Base-by-base conservation (phyloP, 2,329 filamentous ascomycete genomes). In the Fonsecaea nubica region DNA sequence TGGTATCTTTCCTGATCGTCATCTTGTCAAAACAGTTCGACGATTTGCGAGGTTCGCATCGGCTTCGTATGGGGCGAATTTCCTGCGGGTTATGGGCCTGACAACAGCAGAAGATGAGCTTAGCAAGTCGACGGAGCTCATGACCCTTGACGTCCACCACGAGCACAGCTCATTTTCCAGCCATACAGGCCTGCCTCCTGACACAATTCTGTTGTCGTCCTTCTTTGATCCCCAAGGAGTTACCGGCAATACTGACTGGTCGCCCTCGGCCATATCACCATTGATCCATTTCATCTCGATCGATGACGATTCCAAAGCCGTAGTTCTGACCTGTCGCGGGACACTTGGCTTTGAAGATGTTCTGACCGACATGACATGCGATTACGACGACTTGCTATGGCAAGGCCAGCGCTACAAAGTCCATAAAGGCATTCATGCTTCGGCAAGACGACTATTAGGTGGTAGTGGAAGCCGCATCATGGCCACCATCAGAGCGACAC, bases 271-370 rank as follows among this genome's bases (percentile, higher is more conserved):
- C 0, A 85, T 91, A 63, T 72, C 71, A 15, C 90, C 90, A 1
- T 81, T 92, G 18, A 89, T 92, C 2, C 90, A 92, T 76, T 92
- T 91, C 71, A 86, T 92, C 40, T 88, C 88, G 1, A 79, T 92
- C 0, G 90, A 92, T 71, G 88, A 90, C 73, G 87, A 89, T 59
- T 89, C 89, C 1, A 89, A 88, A 72, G 89, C 90, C 0, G 87
- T 92, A 0, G 89, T 92, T 0, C 80, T 92, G n/a, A 88, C 89
- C 1, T 90, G 90, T 58, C 85, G 90, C 42, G 90, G 90, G 1
- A 92, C 90, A 0, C 81, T 91, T 45, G 90, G 90, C 0, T 91
- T 92, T 67, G 89, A 92, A 72, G 90, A 92, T 73, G 86, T 92
- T 30, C 78, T 92, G 40, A 89, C 89, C 0, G 90, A 92, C 73